Evolutionary conservation across 1,139 yeast species (phyloP), one percentile per base, ranked within the genome.

Genomic region (Suhomyces maxii): DNA sequence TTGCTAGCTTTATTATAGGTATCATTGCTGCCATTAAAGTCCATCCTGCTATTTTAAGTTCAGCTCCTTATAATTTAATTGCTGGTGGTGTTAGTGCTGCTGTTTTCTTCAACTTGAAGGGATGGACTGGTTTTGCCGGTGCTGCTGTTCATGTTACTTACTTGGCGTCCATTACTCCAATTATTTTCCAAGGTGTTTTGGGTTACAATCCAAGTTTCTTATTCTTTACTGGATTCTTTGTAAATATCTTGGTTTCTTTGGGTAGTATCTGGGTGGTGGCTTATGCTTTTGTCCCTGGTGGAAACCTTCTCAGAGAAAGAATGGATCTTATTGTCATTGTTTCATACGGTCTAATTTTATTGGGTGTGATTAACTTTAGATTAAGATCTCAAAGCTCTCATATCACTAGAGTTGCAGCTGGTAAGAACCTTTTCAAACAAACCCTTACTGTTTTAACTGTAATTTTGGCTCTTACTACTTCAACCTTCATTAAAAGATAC

Each of bases 221-320:
- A 0, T 86, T 84, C 61, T 79, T 83, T 10, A 50, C 83, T 6
- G 85, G 84, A 0, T 77, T 84, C 46, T 63, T 86, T 12, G 61
- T 82, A 46, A 73, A 81, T 51, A 69, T 86, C 39, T 50, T 87
- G 6, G 65, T 87, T 37, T 71, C 83, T 12, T 75, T 93, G 52
- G 93, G 88, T 11, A 93, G 91, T 65, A 96, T 93, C 42, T 93
- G 98, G 98, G 83, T 87, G 44, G 99, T 93, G 36, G 99, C 99
- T 0, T 93, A 93, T 65, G 99, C 99, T 0, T 93, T 93, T 69
- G 99, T 93, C 42, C 99, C 99, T 12, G 93, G 89, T 52, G 99
- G 99, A 6, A 85, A 85, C 61, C 55, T 87, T 26, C 73, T 93
- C 47, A 81, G 99, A 61, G 99, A 93, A 67, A 80, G 97, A 62